Percentiles rank a stretch among this genome's conserved stretches.
phyloP scores from a whole-genome alignment of 2,329 filamentous ascomycete genomes.

The Aspergillus sp. region DNA sequence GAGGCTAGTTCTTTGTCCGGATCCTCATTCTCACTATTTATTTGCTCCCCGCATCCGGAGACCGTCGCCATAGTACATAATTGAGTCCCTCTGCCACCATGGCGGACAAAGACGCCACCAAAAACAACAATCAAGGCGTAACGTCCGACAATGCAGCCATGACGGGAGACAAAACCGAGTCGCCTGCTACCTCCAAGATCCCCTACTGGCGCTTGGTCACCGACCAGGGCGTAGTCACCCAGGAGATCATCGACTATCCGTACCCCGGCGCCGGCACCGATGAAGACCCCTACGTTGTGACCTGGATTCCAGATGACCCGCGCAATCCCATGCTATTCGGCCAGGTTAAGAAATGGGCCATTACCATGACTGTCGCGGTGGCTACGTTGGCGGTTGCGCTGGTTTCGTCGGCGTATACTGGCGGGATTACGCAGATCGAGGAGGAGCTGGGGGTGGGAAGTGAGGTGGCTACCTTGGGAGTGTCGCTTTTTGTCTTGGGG shows the following conservation, averaged over 20 bases:
- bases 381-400: slow-evolving; percentile 37
- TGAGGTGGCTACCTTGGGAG: slow-evolving; percentile 35
- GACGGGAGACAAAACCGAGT: slow-evolving; percentile 20
- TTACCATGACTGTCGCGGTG: slow-evolving; percentile 31
- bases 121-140: too few species aligned
- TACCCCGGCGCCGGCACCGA: slow-evolving; percentile 34
- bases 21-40: too few species aligned
- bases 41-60: too few species aligned
- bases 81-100: too few species aligned
- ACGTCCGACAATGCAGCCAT: slow-evolving; percentile 2
- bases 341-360: slow-evolving; percentile 31
- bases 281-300: slow-evolving; percentile 36
- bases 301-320: slow-evolving; percentile 37
- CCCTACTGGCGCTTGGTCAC: slow-evolving; percentile 28
- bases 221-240: slow-evolving; percentile 27
- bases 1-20: slow-evolving; percentile 3
- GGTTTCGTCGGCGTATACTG: slow-evolving; percentile 37
- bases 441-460: slow-evolving; percentile 26
- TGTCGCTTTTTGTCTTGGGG: slow-evolving; percentile 41
- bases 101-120: too few species aligned
- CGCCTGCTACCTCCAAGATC: slow-evolving; percentile 19
- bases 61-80: too few species aligned
- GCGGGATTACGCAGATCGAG: slow-evolving; percentile 30
- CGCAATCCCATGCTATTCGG: slow-evolving; percentile 35
- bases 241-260: slow-evolving; percentile 24